These are phyloP conservation scores for Usnea hakonensis DNA, from an alignment of 495 filamentous ascomycete species.

Conservation along the genomic window DNA sequence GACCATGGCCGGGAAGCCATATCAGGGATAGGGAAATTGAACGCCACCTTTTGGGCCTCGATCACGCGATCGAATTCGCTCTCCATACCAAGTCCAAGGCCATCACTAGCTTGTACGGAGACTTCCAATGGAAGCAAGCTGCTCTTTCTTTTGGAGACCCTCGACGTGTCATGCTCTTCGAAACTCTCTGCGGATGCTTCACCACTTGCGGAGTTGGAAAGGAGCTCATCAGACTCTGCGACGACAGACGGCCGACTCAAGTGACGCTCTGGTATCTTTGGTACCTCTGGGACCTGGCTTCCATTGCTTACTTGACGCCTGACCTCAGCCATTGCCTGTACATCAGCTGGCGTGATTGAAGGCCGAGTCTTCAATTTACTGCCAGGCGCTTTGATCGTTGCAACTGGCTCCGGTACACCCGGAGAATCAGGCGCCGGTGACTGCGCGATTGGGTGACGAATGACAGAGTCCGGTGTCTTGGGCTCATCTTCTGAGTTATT, in stretches of 20 bases:
- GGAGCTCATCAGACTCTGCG: slow-evolving; percentile 27
- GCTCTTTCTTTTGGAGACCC: slow-evolving; percentile 38
- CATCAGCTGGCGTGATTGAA: slow-evolving; percentile 76
- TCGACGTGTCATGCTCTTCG: slow-evolving; percentile 20
- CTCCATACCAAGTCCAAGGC: slow-evolving; percentile 73
- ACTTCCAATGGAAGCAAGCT: slow-evolving; percentile 64
- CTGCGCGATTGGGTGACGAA: slow-evolving; percentile 58
- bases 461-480: slow-evolving; percentile 88
- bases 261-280: slow-evolving; percentile 54
- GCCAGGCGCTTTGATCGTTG: slow-evolving; percentile 85
- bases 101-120: slow-evolving; percentile 41
- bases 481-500: slow-evolving; percentile 53
- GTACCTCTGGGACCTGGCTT: slow-evolving; percentile 47
- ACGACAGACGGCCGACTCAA: slow-evolving; percentile 41
- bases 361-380: slow-evolving; percentile 84
- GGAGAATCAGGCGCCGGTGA: slow-evolving; percentile 45
- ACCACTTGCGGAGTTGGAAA: slow-evolving; percentile 19
- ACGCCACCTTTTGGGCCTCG: slow-evolving; percentile 93
- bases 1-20: slow-evolving; percentile 16
- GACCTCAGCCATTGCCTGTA: slow-evolving; percentile 78
- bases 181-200: slow-evolving; percentile 12
- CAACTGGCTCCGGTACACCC: slow-evolving; percentile 69
- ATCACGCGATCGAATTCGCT: slow-evolving; percentile 93
- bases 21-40: slow-evolving; percentile 43
- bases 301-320: slow-evolving; percentile 71